A percentile compares a stretch with the other conserved stretches of the same genome.
Conservation (phyloP, 352 stramenopile species). For the Globisporangium rhizosaccharum region DNA sequence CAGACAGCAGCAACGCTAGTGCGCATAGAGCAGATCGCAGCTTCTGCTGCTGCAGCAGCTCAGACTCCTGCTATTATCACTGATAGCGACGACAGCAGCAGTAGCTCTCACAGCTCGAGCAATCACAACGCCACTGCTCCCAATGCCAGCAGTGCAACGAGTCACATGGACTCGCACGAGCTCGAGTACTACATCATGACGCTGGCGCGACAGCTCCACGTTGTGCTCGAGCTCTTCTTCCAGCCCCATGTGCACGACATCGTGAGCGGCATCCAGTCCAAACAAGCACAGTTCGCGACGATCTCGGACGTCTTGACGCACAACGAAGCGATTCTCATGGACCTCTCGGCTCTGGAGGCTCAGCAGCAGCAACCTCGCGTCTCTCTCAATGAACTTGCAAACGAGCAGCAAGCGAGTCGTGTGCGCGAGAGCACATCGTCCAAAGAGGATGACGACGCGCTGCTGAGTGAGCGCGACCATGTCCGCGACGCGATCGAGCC, state of each 20-base stretch:
- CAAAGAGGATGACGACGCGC: neutral
- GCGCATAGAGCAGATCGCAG: slow-evolving; percentile 2
- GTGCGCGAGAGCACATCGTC: neutral
- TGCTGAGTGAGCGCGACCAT: neutral
- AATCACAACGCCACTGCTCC: neutral
- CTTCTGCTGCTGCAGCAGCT: neutral
- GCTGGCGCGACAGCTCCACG: slow-evolving; percentile 50
- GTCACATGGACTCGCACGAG: slow-evolving; percentile 27
- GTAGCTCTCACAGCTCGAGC: neutral
- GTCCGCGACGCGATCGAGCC: neutral
- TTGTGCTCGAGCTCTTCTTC: slow-evolving; percentile 59
- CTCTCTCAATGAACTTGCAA: too few relatives aligned
- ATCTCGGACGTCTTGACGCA: slow-evolving; percentile 55
- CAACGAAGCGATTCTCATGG: slow-evolving; percentile 56
- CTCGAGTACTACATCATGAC: slow-evolving; percentile 56
- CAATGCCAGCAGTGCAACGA: neutral
- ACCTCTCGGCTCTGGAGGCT: slow-evolving; percentile 16
- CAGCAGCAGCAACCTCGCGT: neutral
- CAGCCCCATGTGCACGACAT: slow-evolving; percentile 27
- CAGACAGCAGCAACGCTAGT: slow-evolving; percentile 11
- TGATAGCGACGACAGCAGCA: neutral
- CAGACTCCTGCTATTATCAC: neutral
- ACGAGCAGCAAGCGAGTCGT: neutral
- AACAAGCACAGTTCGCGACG: slow-evolving; percentile 31
- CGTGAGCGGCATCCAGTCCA: slow-evolving; percentile 21